Conservation (phyloP, 176 grass and related monocot genomes). For the Carex littledalei region DNA sequence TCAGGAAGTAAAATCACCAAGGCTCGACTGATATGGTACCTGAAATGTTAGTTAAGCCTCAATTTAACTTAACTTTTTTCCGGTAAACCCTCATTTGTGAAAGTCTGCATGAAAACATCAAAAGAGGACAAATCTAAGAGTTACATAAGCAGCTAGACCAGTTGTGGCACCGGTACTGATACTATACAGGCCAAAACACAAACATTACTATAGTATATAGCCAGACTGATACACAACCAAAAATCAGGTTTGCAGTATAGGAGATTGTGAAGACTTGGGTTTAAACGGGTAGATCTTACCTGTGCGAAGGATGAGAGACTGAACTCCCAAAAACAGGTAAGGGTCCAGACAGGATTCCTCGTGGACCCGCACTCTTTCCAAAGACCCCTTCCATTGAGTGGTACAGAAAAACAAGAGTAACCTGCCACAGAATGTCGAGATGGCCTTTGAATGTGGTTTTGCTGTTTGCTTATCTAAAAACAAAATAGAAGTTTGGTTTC, state of each 20-base stretch:
- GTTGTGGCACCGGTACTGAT: neutral
- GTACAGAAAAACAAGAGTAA: slow-evolving; percentile 13
- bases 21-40: neutral
- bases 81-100: too few relatives aligned
- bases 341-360: neutral
- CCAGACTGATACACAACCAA: neutral
- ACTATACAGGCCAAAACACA: neutral
- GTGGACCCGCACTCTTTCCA: neutral
- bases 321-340: neutral
- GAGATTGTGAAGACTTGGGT: neutral
- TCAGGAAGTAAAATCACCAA: neutral
- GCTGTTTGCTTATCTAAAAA: slow-evolving; percentile 85
- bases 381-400: neutral
- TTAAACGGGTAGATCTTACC: neutral
- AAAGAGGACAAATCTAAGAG: too few relatives aligned
- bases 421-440: slow-evolving; percentile 95
- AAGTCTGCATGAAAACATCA: too few relatives aligned
- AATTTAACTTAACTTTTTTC: neutral
- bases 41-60: neutral
- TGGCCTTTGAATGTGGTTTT: slow-evolving; percentile 71
- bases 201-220: neutral
- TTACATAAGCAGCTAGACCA: too few relatives aligned
- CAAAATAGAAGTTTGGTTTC: neutral
- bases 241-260: neutral
- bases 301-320: neutral